Conservation (phyloP, 1,284 basidiomycete genomes). For the Tilletia caries region DNA sequence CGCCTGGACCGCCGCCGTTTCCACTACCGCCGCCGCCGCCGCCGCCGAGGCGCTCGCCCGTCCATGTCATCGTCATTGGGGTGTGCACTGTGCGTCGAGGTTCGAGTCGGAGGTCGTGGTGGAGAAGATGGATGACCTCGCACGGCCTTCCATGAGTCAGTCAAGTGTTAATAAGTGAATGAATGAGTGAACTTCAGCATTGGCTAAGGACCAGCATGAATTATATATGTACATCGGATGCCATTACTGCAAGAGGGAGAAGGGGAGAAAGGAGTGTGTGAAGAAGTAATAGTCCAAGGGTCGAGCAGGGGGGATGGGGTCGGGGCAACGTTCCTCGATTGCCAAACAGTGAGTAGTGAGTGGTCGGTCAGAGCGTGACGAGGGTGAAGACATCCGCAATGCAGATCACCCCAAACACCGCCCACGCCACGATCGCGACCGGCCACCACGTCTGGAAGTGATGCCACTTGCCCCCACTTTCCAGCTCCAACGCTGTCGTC, state of each 20-base stretch:
- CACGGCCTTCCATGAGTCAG: no score
- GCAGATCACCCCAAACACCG: conserved; percentile 18
- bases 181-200: neutral
- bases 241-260: neutral
- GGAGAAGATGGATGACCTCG: neutral
- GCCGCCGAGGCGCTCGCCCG: no score
- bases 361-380: neutral
- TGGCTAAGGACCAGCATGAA: neutral
- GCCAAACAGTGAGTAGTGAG: neutral
- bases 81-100: no score
- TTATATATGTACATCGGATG: neutral
- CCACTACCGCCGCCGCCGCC: no score
- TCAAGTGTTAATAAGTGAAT: neutral
- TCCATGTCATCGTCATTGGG: no score
- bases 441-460: conserved; percentile 15
- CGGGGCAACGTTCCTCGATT: no score
- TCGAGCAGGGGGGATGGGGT: no score
- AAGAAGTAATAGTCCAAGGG: no score
- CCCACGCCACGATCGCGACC: conserved; percentile 15
- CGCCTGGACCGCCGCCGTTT: no score
- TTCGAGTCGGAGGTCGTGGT: no score
- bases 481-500: neutral
- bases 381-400: conserved; percentile 17
- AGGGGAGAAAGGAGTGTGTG: neutral
- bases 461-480: conserved; percentile 7